Base-by-base conservation (phyloP, 345 rosid species). In the Acer negundo region DNA sequence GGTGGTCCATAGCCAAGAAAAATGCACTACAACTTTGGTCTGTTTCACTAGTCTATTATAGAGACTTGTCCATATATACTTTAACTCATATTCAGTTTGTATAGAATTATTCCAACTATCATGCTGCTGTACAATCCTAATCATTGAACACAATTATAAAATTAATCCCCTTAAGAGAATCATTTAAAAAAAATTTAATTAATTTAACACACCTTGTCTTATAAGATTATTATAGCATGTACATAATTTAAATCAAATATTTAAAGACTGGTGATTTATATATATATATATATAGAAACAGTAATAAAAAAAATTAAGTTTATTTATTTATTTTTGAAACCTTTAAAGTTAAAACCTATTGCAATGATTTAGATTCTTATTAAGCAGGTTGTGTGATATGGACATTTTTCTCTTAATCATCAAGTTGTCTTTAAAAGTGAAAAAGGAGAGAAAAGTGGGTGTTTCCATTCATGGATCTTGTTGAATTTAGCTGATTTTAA, bases 91-190 rank as follows among this genome's bases (percentile, higher is more conserved):
- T 72, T 82, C 72, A 42, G 67, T 65, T 80, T 28, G 7, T 40
- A 42, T 35, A 44, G 77, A 78, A 83, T 80, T 66, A 78, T 80
- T 61, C 56, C 64, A 17, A 58, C 78, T 31, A 70, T 81, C 58
- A 70, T 84, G 76, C 62, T 55, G 72, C 62, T 74, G 64, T 69
- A 79, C 53, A 46, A 77, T 73, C 77, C 80, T 76, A 80, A 86
- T 86, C 86, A 88, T 86, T 78, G 82, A 74, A 7, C 10, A 24
- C 3, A 58, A n/a, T 35, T 67, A 75, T 55, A 51, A 67, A 62
- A 67, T 63, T 70, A 59, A 72, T 67, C 22, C 53, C 49, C 46
- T 11, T 12, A 31, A 28, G 55, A 58, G 67, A 80, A 55, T 76
- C 85, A 5, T 53, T 23, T 63, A 16, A 42, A 10, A 65, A 66